These are phyloP conservation scores for Calocybe gangraenosa DNA, from an alignment of 768 basidiomycete species.

Conservation along the genomic window DNA sequence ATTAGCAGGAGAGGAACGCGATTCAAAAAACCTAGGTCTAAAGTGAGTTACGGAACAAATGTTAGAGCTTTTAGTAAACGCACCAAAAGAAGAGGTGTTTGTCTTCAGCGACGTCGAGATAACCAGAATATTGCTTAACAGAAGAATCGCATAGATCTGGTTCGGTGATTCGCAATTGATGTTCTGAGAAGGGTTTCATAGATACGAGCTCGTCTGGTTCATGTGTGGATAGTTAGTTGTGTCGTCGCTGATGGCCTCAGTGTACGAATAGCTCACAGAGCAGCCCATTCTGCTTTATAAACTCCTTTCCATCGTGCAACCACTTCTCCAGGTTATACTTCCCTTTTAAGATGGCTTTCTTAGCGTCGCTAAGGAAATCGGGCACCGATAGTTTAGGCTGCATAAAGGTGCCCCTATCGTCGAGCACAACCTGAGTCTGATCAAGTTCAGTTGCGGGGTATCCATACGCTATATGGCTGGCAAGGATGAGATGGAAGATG, in stretches of 20 bases:
- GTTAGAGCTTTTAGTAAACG: slow-evolving; percentile 15
- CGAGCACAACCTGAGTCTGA: slow-evolving; percentile 49
- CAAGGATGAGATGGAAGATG: slow-evolving; percentile 9
- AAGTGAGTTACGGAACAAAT: neutral
- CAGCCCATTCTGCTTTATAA: slow-evolving; percentile 66
- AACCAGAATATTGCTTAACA: slow-evolving; percentile 82
- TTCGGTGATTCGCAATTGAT: slow-evolving; percentile 60
- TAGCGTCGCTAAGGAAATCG: slow-evolving; percentile 37
- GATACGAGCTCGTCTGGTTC: slow-evolving; percentile 59
- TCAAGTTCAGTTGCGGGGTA: slow-evolving; percentile 18
- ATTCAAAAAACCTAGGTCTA: slow-evolving; percentile 81
- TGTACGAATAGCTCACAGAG: slow-evolving; percentile 47
- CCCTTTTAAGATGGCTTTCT: slow-evolving; percentile 38
- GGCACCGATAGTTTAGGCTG: slow-evolving; percentile 17
- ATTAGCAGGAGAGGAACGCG: slow-evolving; percentile 62
- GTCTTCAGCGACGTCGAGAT: slow-evolving; percentile 74
- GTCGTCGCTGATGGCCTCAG: neutral
- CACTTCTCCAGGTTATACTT: slow-evolving; percentile 56
- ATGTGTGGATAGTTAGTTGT: neutral
- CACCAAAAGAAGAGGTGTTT: slow-evolving; percentile 90
- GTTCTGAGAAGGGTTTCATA: slow-evolving; percentile 42
- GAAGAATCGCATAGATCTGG: slow-evolving; percentile 73
- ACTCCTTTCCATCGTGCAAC: slow-evolving; percentile 59
- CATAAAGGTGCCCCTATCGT: slow-evolving; percentile 17
- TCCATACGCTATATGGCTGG: slow-evolving; percentile 2